Evolutionary conservation across 2,329 filamentous ascomycete genomes (phyloP), one percentile per base, ranked within the genome.

Genomic region (Penicillium concentricum): DNA sequence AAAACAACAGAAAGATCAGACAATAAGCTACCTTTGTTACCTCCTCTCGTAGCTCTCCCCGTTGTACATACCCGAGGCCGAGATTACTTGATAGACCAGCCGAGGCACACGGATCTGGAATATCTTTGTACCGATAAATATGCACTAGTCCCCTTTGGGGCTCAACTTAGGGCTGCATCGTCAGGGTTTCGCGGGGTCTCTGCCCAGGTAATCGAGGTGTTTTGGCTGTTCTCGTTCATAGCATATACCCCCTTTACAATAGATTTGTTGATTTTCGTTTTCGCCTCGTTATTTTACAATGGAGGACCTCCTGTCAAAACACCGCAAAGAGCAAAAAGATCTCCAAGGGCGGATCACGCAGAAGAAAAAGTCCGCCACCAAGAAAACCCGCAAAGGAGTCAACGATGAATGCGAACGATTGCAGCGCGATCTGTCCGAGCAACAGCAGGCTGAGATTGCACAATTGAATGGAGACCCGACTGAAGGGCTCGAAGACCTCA

Each of bases 351-450:
- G 88, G 58, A 87, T 95, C 69, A 97, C 91, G 5, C 92, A 89
- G 77, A 97, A 97, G 82, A 99, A 97, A 82, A 97, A 97, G 81
- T 88, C 90, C 65, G 92, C 94, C 16, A 95, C 89, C 45, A 99
- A 97, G 78, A 87, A 87, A 74, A 86, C 84, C 9, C 80, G 85
- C 48, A 86, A 88, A 72, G 87, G 87, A 28, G 80, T 93, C 39
- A 86, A 86, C 61, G 84, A 87, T 62, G 85, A 87, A 67, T 87
- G 85, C 69, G 83, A 84, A 20, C 71, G 76, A 26, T 74, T 86
- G 37, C 84, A 87, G 63, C 71, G 74, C 38, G 82, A 85, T 56
- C 72, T 86, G 39, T 79, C 79, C 52, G 81, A 84, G 55, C 75
- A 73, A 57, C 85, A 87, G 28, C 76, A 77, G 30, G 68, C 68